These are phyloP conservation scores for Geotrichum candidum DNA, from an alignment of 1,139 yeast genomes.

Conservation along the genomic window DNA sequence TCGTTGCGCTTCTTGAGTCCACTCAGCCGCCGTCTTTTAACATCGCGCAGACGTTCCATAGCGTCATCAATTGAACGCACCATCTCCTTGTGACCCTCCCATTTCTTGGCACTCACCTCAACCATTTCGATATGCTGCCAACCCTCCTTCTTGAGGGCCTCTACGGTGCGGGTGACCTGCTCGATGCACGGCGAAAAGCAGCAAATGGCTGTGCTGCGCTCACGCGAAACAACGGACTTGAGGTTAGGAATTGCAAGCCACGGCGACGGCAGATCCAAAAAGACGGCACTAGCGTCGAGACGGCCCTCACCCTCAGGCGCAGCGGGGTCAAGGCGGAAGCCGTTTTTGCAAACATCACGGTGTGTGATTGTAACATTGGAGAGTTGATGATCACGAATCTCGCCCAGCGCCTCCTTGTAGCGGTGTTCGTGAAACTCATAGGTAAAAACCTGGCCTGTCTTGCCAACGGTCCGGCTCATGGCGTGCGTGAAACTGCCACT, in stretches of 20 bases:
- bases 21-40: conserved; percentile 63
- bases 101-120: conserved; percentile 76
- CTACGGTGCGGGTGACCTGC: conserved; percentile 84
- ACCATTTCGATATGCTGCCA: conserved; percentile 94
- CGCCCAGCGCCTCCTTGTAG: conserved; percentile 68
- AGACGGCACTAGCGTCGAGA: conserved; percentile 63
- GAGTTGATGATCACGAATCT: conserved; percentile 69
- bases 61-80: conserved; percentile 76
- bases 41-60: conserved; percentile 70
- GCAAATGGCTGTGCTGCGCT: conserved; percentile 61
- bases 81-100: conserved; percentile 93
- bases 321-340: conserved; percentile 44
- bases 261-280: conserved; percentile 92
- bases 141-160: conserved; percentile 63
- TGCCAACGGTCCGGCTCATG: conserved; percentile 70
- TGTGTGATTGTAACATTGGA: conserved; percentile 60
- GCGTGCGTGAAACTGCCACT: conserved; percentile 95
- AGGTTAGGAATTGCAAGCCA: conserved; percentile 92
- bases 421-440: conserved; percentile 90
- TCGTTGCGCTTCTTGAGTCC: conserved; percentile 62
- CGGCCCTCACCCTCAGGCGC: conserved; percentile 22
- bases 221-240: conserved; percentile 49
- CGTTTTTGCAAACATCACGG: conserved; percentile 86
- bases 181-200: conserved; percentile 98
- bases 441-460: conserved; percentile 62